Conservation (phyloP, 176 grass and related monocot genomes). For the Microstegium vimineum region DNA sequence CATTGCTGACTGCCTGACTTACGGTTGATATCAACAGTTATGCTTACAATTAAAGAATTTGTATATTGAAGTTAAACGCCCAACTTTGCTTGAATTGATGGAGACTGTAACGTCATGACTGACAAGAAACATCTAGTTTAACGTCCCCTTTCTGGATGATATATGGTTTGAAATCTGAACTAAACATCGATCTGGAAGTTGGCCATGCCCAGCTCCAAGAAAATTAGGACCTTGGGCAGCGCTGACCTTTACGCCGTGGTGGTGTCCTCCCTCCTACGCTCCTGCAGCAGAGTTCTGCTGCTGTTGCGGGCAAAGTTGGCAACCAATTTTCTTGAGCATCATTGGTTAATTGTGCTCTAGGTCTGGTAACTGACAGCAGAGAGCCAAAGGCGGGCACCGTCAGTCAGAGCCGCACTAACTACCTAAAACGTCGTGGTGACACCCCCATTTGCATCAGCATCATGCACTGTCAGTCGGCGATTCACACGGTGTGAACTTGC, state of each 20-base stretch:
- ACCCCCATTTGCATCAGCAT: background rate
- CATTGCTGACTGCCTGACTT: background rate
- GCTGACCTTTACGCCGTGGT: background rate
- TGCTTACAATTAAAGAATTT: background rate
- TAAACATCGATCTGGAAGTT: background rate
- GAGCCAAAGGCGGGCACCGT: background rate
- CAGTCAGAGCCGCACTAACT: conserved; percentile 1
- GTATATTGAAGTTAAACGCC: background rate
- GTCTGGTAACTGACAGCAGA: background rate
- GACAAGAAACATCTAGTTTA: background rate
- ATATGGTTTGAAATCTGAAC: background rate
- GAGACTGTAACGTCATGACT: background rate
- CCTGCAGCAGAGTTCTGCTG: background rate
- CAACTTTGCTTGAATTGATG: background rate
- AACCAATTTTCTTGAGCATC: background rate
- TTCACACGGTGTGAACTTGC: no score
- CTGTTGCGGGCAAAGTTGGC: background rate
- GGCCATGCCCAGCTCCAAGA: background rate
- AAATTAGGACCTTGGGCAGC: background rate
- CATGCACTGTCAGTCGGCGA: background rate
- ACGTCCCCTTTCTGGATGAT: background rate
- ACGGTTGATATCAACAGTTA: background rate
- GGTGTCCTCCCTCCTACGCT: background rate
- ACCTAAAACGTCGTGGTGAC: background rate
- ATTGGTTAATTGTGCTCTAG: background rate